Percentiles rank a stretch among this genome's conserved stretches.
phyloP scores from a whole-genome alignment of 1,284 basidiomycete species.

The Xerocomus minutiporus region DNA sequence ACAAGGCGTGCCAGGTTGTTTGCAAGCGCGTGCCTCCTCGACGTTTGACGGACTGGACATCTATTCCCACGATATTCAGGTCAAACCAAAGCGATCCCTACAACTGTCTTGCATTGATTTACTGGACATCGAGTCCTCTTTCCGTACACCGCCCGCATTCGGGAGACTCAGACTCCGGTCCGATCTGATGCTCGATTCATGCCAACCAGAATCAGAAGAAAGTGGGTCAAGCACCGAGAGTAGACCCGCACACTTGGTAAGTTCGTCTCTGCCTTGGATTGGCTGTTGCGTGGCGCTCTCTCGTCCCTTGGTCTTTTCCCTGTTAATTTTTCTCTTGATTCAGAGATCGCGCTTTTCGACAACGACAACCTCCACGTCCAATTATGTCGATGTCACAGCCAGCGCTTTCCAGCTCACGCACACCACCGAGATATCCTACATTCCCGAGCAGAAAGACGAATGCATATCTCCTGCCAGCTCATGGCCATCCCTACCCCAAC shows the following conservation, averaged over 20 bases:
- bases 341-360: slow-evolving; percentile 50
- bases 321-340: neutral
- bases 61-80: slow-evolving; percentile 22
- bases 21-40: slow-evolving; percentile 32
- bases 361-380: slow-evolving; percentile 48
- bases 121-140: slow-evolving; percentile 24
- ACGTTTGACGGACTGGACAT: slow-evolving; percentile 35
- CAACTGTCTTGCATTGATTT: slow-evolving; percentile 25
- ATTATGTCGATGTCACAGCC: slow-evolving; percentile 37
- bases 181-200: slow-evolving; percentile 22
- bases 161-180: slow-evolving; percentile 18
- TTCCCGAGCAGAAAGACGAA: slow-evolving; percentile 3
- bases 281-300: neutral
- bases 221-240: slow-evolving; percentile 4
- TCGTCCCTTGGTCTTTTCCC: neutral
- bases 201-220: slow-evolving; percentile 11
- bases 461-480: slow-evolving; percentile 17
- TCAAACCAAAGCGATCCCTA: slow-evolving; percentile 15
- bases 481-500: slow-evolving; percentile 25
- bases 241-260: slow-evolving; percentile 17
- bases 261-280: slow-evolving; percentile 1
- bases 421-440: slow-evolving; percentile 5
- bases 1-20: slow-evolving; percentile 4
- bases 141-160: slow-evolving; percentile 15
- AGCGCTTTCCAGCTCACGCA: slow-evolving; percentile 1